These are phyloP conservation scores for Pilatotrama ljubarskyi DNA, from an alignment of 768 basidiomycete genomes.

Conservation along the genomic window DNA sequence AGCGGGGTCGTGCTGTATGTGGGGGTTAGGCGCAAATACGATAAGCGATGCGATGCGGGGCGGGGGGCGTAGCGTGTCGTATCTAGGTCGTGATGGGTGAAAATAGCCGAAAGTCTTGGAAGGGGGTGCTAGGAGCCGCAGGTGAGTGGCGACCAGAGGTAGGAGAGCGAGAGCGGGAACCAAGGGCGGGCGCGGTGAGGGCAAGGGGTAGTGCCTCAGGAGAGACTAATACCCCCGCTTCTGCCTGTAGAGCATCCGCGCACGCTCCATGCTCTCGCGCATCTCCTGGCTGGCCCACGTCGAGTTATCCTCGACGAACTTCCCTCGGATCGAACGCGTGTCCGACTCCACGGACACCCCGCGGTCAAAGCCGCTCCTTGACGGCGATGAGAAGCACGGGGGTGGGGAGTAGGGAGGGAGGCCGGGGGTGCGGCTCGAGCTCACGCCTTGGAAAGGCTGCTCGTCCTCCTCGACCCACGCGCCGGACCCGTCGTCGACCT, in stretches of 20 bases:
- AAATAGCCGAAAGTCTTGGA: too few species aligned
- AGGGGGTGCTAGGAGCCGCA: neutral
- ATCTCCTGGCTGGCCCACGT: conserved; percentile 66
- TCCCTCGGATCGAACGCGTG: conserved; percentile 21
- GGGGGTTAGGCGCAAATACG: conserved; percentile 9
- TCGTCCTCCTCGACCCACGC: conserved; percentile 71
- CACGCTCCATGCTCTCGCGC: conserved; percentile 69
- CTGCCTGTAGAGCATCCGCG: conserved; percentile 45
- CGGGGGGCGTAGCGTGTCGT: conserved; percentile 6
- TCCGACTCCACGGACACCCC: conserved; percentile 41
- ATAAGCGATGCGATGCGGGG: conserved; percentile 1
- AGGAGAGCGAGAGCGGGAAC: neutral
- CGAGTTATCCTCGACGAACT: conserved; percentile 44
- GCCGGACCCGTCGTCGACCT: conserved; percentile 73
- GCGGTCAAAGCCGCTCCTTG: conserved; percentile 36
- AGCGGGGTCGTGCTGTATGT: neutral
- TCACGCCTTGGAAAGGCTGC: neutral
- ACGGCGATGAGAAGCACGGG: conserved; percentile 37
- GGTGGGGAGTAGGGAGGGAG: conserved; percentile 30
- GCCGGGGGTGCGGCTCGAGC: conserved; percentile 27
- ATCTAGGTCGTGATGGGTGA: conserved; percentile 10
- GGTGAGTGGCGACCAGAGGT: neutral
- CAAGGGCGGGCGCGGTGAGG: neutral
- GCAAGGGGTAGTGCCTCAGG: neutral
- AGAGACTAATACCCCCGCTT: conserved; percentile 6